Evolutionary conservation across 2,329 filamentous ascomycete species (phyloP), one percentile per base, ranked within the genome.

Genomic region (Ceratocystis albifundus): DNA sequence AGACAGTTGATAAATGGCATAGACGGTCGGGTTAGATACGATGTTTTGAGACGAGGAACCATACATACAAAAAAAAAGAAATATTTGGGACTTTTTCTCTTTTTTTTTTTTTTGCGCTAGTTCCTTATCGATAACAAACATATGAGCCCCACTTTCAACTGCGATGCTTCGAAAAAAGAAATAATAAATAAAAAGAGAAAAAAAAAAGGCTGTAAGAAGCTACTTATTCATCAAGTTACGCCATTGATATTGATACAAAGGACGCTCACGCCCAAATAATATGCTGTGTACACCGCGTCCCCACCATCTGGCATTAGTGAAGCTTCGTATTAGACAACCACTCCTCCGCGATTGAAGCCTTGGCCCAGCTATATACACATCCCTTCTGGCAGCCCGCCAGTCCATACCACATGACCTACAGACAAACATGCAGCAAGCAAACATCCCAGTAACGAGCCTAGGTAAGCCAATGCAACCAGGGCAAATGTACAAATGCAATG

Each of bases 121-220:
- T 53, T 62, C 20, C 65, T 69, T 69, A 69, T 69, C 68, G 68
- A 69, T 68, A 69, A 69, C 62, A 20, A 4, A 25, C 1, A 53
- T 36, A 20, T 45, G 25, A 10, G 59, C 55, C 32, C 64, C 66
- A 69, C 64, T 62, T 63, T 46, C 17, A 32, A 62, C 55, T 45
- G 28, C 32, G n/a, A n/a, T 50, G n/a, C 20, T 46, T 44, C 6
- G 17, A 15, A 25, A 32, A 55, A 8, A 20, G 3, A 61, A 28
- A 61, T n/a, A n/a, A n/a, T n/a, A n/a, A n/a, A n/a, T n/a, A 32
- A 7, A 32, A 32, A 32, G 1, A 6, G 44, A 32, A 10, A 36
- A 41, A 12, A 10, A 10, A 3, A 12, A 8, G 10, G 8, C 36
- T 12, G 3, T 1, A 41, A 41, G 36, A 3, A 41, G 36, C 10